A percentile compares a stretch with the other conserved stretches of the same genome.
Evolutionary conservation across 2,329 filamentous ascomycete genomes (phyloP).

Genomic region (Fusarium solani-melongenae): DNA sequence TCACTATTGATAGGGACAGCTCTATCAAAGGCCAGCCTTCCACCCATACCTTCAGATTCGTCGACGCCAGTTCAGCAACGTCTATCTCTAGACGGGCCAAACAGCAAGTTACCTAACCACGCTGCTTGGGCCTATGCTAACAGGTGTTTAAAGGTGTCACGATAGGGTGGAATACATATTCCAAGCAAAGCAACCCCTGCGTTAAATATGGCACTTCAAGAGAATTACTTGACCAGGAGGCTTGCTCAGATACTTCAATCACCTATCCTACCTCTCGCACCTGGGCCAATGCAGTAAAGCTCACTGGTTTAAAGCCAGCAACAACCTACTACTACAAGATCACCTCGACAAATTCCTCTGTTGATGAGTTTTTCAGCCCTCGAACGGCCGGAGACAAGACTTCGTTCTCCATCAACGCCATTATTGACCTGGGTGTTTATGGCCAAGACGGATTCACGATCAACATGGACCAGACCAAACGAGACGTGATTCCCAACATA

Average conservation of each 20-base stretch:
- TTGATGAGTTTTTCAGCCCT: conserved; percentile 15
- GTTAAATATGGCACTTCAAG: conserved; percentile 15
- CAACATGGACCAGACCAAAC: conserved; percentile 15
- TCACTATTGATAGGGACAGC: neutral
- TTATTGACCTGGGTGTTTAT: conserved; percentile 26
- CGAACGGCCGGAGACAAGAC: conserved; percentile 17
- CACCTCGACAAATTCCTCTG: neutral
- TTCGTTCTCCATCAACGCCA: conserved; percentile 19
- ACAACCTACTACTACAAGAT: conserved; percentile 25
- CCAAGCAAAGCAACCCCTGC: conserved; percentile 13
- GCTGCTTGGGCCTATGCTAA: fast-evolving
- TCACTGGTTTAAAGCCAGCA: conserved; percentile 2
- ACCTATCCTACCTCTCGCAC: conserved; percentile 29
- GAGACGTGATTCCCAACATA: conserved; percentile 10
- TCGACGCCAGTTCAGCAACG: conserved; percentile 25
- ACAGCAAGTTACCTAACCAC: neutral
- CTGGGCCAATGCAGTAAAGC: conserved; percentile 13
- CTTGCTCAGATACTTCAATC: conserved; percentile 12
- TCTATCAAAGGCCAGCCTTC: conserved; percentile 6
- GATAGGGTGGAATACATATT: conserved; percentile 23
- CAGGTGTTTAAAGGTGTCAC: conserved; percentile 1
- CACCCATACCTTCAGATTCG: conserved; percentile 8
- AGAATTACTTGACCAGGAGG: conserved; percentile 4
- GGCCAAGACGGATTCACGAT: conserved; percentile 25
- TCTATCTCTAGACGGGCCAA: conserved; percentile 4